Conservation (phyloP, 2,329 filamentous ascomycete species). For the Parastagonospora nodorum region DNA sequence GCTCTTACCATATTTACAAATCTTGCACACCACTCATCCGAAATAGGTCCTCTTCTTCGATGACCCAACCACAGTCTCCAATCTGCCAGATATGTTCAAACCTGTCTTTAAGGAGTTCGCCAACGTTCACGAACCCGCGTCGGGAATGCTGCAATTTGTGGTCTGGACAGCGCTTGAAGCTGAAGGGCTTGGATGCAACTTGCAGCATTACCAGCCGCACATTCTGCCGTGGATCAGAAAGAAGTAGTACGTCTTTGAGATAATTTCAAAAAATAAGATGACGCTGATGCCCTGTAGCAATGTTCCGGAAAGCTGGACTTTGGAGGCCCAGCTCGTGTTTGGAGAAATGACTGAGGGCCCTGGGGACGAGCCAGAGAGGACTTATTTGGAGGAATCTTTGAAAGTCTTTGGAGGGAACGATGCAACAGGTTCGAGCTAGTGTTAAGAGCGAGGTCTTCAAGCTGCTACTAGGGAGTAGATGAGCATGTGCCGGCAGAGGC, state of each 20-base stretch:
- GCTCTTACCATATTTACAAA: neutral
- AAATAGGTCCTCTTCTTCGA: constrained; percentile 27
- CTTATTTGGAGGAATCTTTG: constrained; percentile 33
- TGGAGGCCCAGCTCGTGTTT: constrained; percentile 34
- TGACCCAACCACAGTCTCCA: constrained; percentile 14
- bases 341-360: constrained; percentile 38
- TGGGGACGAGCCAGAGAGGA: constrained; percentile 32
- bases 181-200: constrained; percentile 31
- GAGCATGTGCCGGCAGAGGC: too few species aligned
- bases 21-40: neutral
- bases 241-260: constrained; percentile 11
- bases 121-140: constrained; percentile 29
- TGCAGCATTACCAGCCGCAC: constrained; percentile 34
- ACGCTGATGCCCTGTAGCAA: constrained; percentile 3
- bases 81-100: constrained; percentile 18
- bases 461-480: too few species aligned
- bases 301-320: constrained; percentile 26
- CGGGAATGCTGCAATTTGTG: constrained; percentile 30
- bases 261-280: neutral
- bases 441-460: too few species aligned
- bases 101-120: constrained; percentile 20
- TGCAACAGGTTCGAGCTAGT: neutral
- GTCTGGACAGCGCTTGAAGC: constrained; percentile 35
- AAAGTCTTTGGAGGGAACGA: constrained; percentile 26
- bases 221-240: constrained; percentile 29